phyloP scores from a whole-genome alignment of 1,139 yeast genomes.

The Diutina mesorugosa region DNA sequence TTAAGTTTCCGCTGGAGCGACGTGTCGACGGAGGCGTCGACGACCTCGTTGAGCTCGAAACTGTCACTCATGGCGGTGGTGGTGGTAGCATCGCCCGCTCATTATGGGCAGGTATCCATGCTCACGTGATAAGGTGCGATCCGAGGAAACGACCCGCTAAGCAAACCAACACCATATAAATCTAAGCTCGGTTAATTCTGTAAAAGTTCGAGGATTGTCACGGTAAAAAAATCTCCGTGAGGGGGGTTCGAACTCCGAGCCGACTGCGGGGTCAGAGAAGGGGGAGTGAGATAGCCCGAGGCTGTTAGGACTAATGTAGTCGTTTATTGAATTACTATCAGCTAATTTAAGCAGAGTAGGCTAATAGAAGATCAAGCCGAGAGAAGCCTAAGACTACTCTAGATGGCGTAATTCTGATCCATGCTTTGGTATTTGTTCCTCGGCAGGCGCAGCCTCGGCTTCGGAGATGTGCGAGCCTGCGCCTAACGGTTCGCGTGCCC shows the following conservation, averaged over 20 bases:
- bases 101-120: not conserved
- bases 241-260: not conserved
- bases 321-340: no score
- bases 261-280: not conserved
- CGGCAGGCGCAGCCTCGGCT: not conserved
- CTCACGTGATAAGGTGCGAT: not conserved
- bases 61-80: not conserved
- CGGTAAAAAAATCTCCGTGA: not conserved
- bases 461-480: not conserved
- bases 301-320: not conserved
- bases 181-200: no score
- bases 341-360: no score
- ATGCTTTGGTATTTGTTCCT: no score
- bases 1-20: constrained; percentile 45
- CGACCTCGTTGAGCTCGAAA: not conserved
- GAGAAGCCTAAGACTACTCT: no score
- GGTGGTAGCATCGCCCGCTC: not conserved
- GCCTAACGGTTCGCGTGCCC: not conserved
- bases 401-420: no score
- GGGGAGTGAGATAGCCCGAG: not conserved
- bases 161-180: not conserved
- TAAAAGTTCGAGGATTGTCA: not conserved
- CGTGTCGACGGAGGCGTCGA: constrained; percentile 22
- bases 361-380: no score
- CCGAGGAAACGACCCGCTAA: not conserved